Evolutionary conservation across 148 eudicot genomes (phyloP).

Genomic region (Vaccinium macrocarpon): DNA sequence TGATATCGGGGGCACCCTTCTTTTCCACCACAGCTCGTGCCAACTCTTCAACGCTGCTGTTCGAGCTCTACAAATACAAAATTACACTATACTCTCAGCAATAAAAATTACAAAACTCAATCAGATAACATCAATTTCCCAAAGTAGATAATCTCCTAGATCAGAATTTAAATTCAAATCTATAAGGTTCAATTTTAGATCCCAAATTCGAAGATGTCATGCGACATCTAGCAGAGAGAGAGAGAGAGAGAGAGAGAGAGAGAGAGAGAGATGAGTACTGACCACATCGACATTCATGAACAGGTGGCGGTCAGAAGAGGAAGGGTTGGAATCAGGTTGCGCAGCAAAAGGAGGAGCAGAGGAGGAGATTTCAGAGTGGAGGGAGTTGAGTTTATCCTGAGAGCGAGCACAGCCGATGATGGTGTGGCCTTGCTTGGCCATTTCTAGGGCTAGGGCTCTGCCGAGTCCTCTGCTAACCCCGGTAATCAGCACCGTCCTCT

Average conservation of each 20-base stretch:
- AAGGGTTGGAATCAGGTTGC: constrained; percentile 15
- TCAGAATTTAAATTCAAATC: not conserved
- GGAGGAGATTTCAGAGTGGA: constrained; percentile 49
- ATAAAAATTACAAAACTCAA: not conserved
- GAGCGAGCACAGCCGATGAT: constrained; percentile 86
- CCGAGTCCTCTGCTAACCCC: constrained; percentile 56
- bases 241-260: not conserved
- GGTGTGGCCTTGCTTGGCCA: constrained; percentile 75
- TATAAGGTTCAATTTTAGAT: not conserved
- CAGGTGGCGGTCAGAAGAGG: constrained; percentile 42
- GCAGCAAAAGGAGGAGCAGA: constrained; percentile 11
- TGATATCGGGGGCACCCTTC: constrained; percentile 82
- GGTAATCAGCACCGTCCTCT: constrained; percentile 51
- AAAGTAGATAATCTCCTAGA: not conserved
- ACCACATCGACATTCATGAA: constrained; percentile 80
- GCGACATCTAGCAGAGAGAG: not conserved
- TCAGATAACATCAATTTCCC: not conserved
- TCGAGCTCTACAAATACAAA: constrained; percentile 46
- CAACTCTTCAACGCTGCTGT: constrained; percentile 71
- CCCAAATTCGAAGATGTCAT: not conserved
- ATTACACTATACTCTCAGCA: not conserved
- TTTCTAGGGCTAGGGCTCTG: constrained; percentile 32
- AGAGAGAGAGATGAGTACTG: not conserved
- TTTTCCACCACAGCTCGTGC: constrained; percentile 67
- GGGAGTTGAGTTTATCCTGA: constrained; percentile 59